These are phyloP conservation scores for Sporothrix globosa DNA, from an alignment of 2,329 filamentous ascomycete species.

Conservation along the genomic window DNA sequence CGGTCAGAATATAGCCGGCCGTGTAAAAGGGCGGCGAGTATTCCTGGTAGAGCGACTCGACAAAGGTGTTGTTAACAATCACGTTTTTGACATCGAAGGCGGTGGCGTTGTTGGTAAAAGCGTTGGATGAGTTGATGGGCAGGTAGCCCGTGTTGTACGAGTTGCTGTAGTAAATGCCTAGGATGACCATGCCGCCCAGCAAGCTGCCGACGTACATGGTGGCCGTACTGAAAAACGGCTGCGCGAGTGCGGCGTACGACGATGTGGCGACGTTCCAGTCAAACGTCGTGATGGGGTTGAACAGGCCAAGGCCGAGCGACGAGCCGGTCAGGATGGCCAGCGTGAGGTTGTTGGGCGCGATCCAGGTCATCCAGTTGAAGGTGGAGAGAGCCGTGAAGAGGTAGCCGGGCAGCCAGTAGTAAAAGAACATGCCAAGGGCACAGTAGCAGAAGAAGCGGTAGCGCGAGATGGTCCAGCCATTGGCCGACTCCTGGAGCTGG, in stretches of 20 bases:
- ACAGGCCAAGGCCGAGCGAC: constrained; percentile 47
- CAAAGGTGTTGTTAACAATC: constrained; percentile 45
- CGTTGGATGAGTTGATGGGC: constrained; percentile 53
- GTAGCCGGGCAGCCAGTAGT: constrained; percentile 55
- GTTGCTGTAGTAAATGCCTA: constrained; percentile 49
- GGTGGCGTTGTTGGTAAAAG: constrained; percentile 51
- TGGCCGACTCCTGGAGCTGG: constrained; percentile 44
- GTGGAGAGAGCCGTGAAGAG: constrained; percentile 50
- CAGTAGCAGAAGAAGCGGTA: constrained; percentile 50
- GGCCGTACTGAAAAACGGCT: constrained; percentile 49
- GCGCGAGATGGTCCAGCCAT: constrained; percentile 52
- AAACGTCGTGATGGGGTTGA: constrained; percentile 55
- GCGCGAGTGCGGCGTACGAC: constrained; percentile 45
- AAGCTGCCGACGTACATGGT: constrained; percentile 45
- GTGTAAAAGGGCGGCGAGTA: constrained; percentile 53
- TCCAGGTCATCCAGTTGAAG: constrained; percentile 58
- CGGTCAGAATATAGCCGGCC: constrained; percentile 48
- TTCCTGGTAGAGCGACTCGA: constrained; percentile 44
- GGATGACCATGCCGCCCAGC: constrained; percentile 47
- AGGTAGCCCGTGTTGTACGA: constrained; percentile 51
- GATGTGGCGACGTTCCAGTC: constrained; percentile 54
- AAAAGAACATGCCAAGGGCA: constrained; percentile 48
- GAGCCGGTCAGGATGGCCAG: constrained; percentile 50
- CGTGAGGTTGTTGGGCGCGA: constrained; percentile 50
- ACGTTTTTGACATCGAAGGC: constrained; percentile 49